These are phyloP conservation scores for Candida morakotiae DNA, from an alignment of 805 yeast genomes.

Conservation along the genomic window DNA sequence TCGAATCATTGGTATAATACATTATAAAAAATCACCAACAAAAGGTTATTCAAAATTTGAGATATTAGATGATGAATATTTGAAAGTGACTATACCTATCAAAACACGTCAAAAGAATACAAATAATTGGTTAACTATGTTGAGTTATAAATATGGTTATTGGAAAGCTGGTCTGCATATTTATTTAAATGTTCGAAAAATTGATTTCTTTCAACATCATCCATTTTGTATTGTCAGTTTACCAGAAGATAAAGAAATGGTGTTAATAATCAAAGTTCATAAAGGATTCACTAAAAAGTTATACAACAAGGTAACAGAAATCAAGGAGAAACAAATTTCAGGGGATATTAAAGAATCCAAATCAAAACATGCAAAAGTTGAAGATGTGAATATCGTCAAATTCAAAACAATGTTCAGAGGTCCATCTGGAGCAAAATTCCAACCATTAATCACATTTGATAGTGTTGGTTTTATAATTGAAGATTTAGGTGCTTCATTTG, in stretches of 20 bases:
- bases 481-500: conserved; percentile 47
- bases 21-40: conserved; percentile 31
- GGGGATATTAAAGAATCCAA: conserved; percentile 5
- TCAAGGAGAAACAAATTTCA: conserved; percentile 15
- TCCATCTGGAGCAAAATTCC: conserved; percentile 43
- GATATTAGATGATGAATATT: conserved; percentile 37
- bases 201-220: conserved; percentile 37
- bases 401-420: conserved; percentile 40
- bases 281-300: conserved; percentile 42
- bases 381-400: conserved; percentile 10
- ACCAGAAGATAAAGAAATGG: conserved; percentile 35
- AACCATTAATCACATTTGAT: conserved; percentile 41
- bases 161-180: conserved; percentile 51
- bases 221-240: conserved; percentile 46
- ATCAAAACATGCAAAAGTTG: background rate
- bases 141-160: conserved; percentile 33
- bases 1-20: conserved; percentile 27
- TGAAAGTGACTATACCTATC: conserved; percentile 36
- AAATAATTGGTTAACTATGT: conserved; percentile 21
- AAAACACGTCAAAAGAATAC: conserved; percentile 13
- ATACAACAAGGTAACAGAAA: conserved; percentile 20
- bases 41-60: conserved; percentile 36
- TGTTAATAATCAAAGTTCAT: conserved; percentile 35
- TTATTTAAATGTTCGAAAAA: conserved; percentile 35
- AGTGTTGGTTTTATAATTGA: conserved; percentile 33